Evolutionary conservation across 2,329 filamentous ascomycete species (phyloP).

Genomic region (Ceratocystis diversiconidia): DNA sequence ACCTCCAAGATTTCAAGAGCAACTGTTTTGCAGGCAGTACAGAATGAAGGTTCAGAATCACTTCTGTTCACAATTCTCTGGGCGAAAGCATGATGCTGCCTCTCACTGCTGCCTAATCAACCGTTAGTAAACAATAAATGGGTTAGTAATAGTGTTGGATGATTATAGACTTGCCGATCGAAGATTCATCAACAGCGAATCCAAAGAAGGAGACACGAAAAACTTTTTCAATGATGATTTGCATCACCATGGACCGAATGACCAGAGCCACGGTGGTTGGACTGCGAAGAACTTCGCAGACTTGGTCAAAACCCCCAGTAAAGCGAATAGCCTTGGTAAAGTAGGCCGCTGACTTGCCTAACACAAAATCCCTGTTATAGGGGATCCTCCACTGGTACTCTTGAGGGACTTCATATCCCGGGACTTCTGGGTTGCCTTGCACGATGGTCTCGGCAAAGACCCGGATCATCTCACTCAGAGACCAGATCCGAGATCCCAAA

Average conservation of each 20-base stretch:
- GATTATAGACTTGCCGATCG: slow-evolving; percentile 4
- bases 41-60: not conserved
- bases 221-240: slow-evolving; percentile 10
- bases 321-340: slow-evolving; percentile 15
- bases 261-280: slow-evolving; percentile 1
- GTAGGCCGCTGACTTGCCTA: slow-evolving; percentile 9
- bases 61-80: not conserved
- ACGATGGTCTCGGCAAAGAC: slow-evolving; percentile 5
- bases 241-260: slow-evolving; percentile 15
- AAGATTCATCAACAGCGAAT: not conserved
- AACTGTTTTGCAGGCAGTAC: not conserved
- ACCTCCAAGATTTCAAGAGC: slow-evolving; percentile 7
- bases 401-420: not conserved
- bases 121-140: not conserved
- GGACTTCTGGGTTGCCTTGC: not conserved
- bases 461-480: not conserved
- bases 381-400: not conserved
- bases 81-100: not conserved
- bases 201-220: slow-evolving; percentile 12
- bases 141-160: not conserved
- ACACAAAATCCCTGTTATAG: slow-evolving; percentile 7
- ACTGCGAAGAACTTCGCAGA: slow-evolving; percentile 7
- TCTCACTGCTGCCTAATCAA: not conserved
- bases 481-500: slow-evolving; percentile 9
- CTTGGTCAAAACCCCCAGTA: slow-evolving; percentile 7